Base-by-base conservation (phyloP, 1,139 yeast genomes). In the Debaryomyces singareniensis region DNA sequence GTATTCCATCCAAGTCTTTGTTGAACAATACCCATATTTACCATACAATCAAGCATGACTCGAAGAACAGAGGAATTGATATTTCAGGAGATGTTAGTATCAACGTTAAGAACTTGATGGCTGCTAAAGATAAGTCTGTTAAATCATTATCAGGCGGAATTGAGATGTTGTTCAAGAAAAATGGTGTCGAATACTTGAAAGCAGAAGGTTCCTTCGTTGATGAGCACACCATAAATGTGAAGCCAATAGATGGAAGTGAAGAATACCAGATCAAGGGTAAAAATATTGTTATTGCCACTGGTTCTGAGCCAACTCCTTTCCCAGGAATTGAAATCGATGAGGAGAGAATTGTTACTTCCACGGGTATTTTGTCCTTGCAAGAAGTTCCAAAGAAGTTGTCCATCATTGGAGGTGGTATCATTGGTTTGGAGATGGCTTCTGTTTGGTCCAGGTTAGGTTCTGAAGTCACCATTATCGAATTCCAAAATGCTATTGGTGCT, bases 371-470 rank as follows among this genome's bases (percentile, higher is more conserved):
- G 36, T 64, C 81, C 26, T 72, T 93, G 49, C 74, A 75, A 59
- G 96, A 89, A 63, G 74, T 87, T 40, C 96, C 99, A 59, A 86
- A 93, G 73, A 79, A 75, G 58, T 53, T 93, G 53, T 81, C 94
- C 46, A 78, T 93, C 62, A 91, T 93, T 51, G 99, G 99, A 59
- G 99, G 96, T 65, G 98, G 99, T 72, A 91, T 93, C 65, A 93
- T 93, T 57, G 99, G 99, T 54, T 76, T 93, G 48, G 99, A 93
- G 70, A 91, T 93, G 96, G 98, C 96, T 41, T 87, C 97, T 22
- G 98, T 93, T 29, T 93, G 94, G 82, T 68, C 93, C 35, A 79
- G 98, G 65, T 70, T 93, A 49, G 99, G 99, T 29, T 69, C 96
- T 30, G 89, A 91, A 67, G 98, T 93, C 40, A 89, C 97, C 30